These are phyloP conservation scores for Coprinopsis strossmayeri DNA, from an alignment of 768 basidiomycete genomes.

Conservation along the genomic window DNA sequence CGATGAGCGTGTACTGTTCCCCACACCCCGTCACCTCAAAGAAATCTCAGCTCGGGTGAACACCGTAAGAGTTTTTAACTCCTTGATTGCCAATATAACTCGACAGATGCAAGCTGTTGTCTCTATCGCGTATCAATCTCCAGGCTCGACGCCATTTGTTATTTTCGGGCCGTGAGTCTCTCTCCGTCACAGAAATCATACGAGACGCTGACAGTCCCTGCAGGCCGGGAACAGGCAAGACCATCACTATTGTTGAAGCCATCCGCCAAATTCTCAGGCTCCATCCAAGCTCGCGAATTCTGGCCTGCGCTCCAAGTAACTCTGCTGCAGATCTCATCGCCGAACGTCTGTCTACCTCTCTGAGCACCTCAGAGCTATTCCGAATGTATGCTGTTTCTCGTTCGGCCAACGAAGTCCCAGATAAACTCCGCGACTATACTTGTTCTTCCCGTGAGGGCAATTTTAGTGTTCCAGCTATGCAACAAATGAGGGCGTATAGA, in stretches of 20 bases:
- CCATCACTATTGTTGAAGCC: slow-evolving; percentile 54
- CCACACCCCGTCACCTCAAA: slow-evolving; percentile 24
- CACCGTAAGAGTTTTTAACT: slow-evolving; percentile 28
- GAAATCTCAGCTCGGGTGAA: neutral
- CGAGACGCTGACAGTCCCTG: no score
- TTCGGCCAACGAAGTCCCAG: slow-evolving; percentile 36
- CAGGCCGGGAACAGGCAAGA: slow-evolving; percentile 67
- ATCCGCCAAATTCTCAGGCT: slow-evolving; percentile 42
- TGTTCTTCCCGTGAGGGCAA: slow-evolving; percentile 25
- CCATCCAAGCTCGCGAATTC: slow-evolving; percentile 33
- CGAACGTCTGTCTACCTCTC: slow-evolving; percentile 27
- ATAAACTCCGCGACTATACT: slow-evolving; percentile 31
- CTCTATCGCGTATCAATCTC: slow-evolving; percentile 34
- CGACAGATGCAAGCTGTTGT: slow-evolving; percentile 44
- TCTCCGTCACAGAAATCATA: no score
- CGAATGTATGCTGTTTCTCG: slow-evolving; percentile 52
- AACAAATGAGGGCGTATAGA: slow-evolving; percentile 32
- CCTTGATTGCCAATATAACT: slow-evolving; percentile 36
- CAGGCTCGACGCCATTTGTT: slow-evolving; percentile 48
- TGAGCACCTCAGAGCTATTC: slow-evolving; percentile 35
- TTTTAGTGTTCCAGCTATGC: slow-evolving; percentile 35
- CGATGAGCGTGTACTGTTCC: slow-evolving; percentile 46
- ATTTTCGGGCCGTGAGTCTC: slow-evolving; percentile 62
- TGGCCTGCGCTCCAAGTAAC: slow-evolving; percentile 61
- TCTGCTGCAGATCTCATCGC: slow-evolving; percentile 60